A percentile compares a stretch with the other conserved stretches of the same genome.
Conservation (phyloP, 108 stramenopile genomes). For the Nannochloropsis salina region DNA sequence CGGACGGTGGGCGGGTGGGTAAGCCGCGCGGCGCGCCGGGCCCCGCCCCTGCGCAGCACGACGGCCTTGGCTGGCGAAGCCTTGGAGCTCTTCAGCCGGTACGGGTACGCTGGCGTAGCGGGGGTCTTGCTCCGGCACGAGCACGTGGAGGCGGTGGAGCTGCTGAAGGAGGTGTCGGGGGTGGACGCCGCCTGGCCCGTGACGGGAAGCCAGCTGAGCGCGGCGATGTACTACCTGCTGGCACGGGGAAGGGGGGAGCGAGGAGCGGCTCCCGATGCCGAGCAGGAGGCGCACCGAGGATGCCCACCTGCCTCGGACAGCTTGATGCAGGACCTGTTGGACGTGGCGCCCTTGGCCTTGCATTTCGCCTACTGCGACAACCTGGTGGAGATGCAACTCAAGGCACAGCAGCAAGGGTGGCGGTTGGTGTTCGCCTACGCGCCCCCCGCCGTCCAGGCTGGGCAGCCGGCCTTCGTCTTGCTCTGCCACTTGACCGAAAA, state of each 20-base stretch:
- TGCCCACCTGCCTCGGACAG: not conserved
- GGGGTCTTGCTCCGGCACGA: constrained; percentile 79
- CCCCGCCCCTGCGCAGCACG: too few species aligned
- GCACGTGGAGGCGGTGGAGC: constrained; percentile 83
- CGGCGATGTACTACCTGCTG: constrained; percentile 89
- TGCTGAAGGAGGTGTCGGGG: constrained; percentile 68
- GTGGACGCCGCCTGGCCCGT: constrained; percentile 77
- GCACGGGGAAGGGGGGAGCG: constrained; percentile 80
- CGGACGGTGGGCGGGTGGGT: constrained; percentile 37
- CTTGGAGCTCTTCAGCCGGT: constrained; percentile 76
- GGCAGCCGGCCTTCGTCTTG: constrained; percentile 55
- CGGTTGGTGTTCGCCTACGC: constrained; percentile 60
- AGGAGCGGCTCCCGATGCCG: constrained; percentile 72
- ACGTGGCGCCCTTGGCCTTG: constrained; percentile 78
- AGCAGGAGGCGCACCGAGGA: constrained; percentile 53
- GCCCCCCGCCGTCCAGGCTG: constrained; percentile 52
- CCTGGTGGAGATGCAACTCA: constrained; percentile 82
- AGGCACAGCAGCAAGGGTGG: constrained; percentile 80
- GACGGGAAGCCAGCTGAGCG: constrained; percentile 80
- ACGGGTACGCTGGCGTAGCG: constrained; percentile 84
- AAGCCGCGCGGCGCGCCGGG: constrained; percentile 49
- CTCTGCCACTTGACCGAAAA: not conserved
- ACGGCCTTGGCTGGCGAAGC: constrained; percentile 73
- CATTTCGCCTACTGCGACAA: constrained; percentile 77
- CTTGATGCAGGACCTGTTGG: constrained; percentile 34